phyloP scores from a whole-genome alignment of 140 eudicot genomes.

The Anethum foeniculum region DNA sequence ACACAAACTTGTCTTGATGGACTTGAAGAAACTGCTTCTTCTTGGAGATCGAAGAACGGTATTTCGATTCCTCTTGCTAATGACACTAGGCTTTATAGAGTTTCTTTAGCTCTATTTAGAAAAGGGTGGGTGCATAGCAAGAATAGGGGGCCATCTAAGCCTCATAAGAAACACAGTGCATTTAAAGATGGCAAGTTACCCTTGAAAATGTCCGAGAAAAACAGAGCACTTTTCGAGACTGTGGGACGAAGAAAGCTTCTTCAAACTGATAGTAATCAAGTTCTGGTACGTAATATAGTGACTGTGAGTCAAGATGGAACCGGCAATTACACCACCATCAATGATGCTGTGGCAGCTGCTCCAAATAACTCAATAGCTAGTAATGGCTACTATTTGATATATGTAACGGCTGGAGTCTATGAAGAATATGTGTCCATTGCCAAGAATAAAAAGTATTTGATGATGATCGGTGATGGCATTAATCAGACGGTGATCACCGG shows the following conservation, averaged over 20 bases:
- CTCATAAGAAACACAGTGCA: conserved; percentile 16
- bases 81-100: conserved; percentile 52
- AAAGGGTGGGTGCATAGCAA: conserved; percentile 56
- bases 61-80: conserved; percentile 42
- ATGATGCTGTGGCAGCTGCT: conserved; percentile 53
- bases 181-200: conserved; percentile 43
- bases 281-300: conserved; percentile 38
- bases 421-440: conserved; percentile 62
- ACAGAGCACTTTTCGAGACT: conserved; percentile 28
- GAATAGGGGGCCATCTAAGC: conserved; percentile 8
- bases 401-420: conserved; percentile 55
- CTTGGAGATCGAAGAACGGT: conserved; percentile 63
- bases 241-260: conserved; percentile 51
- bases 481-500: conserved; percentile 80
- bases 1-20: conserved; percentile 78
- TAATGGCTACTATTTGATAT: conserved; percentile 51
- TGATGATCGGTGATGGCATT: conserved; percentile 87
- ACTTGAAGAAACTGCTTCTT: conserved; percentile 46
- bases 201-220: conserved; percentile 39
- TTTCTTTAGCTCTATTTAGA: conserved; percentile 58
- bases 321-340: conserved; percentile 51
- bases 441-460: conserved; percentile 55
- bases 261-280: conserved; percentile 29
- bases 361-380: conserved; percentile 39
- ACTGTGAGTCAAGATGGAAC: conserved; percentile 55